Base-by-base conservation (phyloP, 1,284 basidiomycete species). In the Papiliotrema laurentii region DNA sequence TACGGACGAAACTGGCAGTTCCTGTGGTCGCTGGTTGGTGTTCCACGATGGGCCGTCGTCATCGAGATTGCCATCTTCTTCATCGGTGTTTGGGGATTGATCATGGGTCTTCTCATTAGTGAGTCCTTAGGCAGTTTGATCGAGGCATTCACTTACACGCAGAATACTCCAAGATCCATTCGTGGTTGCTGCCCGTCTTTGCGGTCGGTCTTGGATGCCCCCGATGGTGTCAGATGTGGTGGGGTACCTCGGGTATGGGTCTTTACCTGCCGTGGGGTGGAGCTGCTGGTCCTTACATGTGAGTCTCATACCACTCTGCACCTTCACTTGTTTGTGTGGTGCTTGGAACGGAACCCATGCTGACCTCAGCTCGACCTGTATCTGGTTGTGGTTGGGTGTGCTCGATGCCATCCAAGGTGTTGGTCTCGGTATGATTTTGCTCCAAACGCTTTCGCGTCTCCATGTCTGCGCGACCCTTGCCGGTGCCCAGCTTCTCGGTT, bases 381-480 rank as follows among this genome's bases (percentile, higher is more conserved):
- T 93, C 28, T 94, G 90, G 90, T 78, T 94, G 34, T 94, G 90
- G 90, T 80, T 94, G 13, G 90, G 89, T 66, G 90, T 94, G 33
- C 78, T 94, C 41, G 90, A 91, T 69, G 89, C 90, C 30, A 78
- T 94, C 37, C 90, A 94, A 70, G 90, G 90, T 74, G 90, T 93
- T 36, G 90, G 90, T 33, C 77, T 94, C 46, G 90, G 90, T 59
- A 88, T 93, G 87, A 93, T 94, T 66, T 79, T 94, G 16, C 83
- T 94, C 18, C 89, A 91, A 80, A 93, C 90, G 7, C 76, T 94
- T 14, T 93, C 90, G 19, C 85, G 90, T 60, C 78, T 93, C 21
- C 90, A 94, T 64, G 90, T 94, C 30, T 92, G 89, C 60, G 89
- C 88, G 4, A 93, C 90, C 9, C 79, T 94, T 35, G 89, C 86